Evolutionary conservation across 257 asterid genomes (phyloP), one percentile per base, ranked within the genome.

Genomic region (Gentiana straminea): DNA sequence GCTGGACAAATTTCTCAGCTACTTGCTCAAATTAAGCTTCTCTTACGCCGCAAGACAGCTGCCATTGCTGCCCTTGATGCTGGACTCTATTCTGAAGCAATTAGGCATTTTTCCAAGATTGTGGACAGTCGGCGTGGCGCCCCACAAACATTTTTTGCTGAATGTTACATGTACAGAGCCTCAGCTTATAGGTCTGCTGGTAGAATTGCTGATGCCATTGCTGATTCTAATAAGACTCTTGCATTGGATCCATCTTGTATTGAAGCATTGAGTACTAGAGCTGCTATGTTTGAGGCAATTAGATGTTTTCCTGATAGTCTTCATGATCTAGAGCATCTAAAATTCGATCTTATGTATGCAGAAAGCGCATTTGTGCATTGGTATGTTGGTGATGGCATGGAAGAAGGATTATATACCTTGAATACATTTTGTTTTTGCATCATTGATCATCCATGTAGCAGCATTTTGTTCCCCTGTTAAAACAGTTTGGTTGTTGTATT

Each of bases 251-350:
- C 97, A 1, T 85, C 94, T 55, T 92, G 82, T 62, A 77, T 85
- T 39, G 80, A 77, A n/a, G 94, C 99, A 3, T 85, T 92, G 59
- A 73, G 80, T 44, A 70, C 81, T 2, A 64, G 97, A 61, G 99
- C 99, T 0, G 62, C 83, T 7, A 54, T 92, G 15, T 88, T 85
- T 35, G 97, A 92, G 51, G 62, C 86, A 57, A 77, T 92, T 2
- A 58, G 89, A 56, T 83, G 99, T 53, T 59, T 88, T 32, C 94
- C 97, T 0, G 97, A 92, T 41, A 76, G 89, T 8, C 97, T 92
- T 44, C 99, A 92, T 37, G 99, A 92, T 70, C 77, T 92, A 1
- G 99, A 92, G 70, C 99, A 92, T 64, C 64, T 92, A 47, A 92
- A 88, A 54, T 85, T 92, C 34, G 67, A 62, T n/a, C 67, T 62